These are phyloP conservation scores for Globisporangium recalcitrans DNA, from an alignment of 352 stramenopile genomes.

Conservation along the genomic window DNA sequence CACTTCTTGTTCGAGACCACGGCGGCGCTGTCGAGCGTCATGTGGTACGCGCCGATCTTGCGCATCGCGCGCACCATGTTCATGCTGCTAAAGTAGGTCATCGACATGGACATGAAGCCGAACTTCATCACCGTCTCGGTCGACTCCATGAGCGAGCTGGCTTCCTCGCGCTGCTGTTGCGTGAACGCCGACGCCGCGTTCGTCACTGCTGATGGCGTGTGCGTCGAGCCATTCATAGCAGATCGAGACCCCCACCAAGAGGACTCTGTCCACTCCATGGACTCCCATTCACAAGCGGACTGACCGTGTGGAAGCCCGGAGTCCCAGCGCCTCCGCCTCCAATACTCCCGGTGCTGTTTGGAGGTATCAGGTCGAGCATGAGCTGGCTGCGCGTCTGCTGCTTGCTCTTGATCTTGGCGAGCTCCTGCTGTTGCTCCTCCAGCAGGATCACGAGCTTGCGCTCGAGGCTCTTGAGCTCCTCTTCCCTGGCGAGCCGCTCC, in stretches of 20 bases:
- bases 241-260: background rate
- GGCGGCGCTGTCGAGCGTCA: conserved; percentile 81
- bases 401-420: conserved; percentile 67
- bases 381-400: conserved; percentile 46
- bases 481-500: conserved; percentile 87
- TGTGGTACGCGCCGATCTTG: conserved; percentile 89
- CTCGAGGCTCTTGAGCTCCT: conserved; percentile 91
- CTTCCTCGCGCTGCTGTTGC: conserved; percentile 86
- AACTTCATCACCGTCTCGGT: conserved; percentile 99
- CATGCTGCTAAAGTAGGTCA: conserved; percentile 96
- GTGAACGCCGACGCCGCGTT: conserved; percentile 38
- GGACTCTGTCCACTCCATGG: conserved; percentile 11
- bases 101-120: conserved; percentile 97
- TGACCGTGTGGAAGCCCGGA: background rate
- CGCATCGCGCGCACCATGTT: conserved; percentile 97
- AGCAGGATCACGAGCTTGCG: conserved; percentile 92
- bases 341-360: background rate
- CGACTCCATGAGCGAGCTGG: conserved; percentile 90
- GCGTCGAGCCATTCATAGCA: background rate
- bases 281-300: background rate
- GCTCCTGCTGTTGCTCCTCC: conserved; percentile 92
- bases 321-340: background rate
- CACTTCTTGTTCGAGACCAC: conserved; percentile 57
- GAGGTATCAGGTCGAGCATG: conserved; percentile 36
- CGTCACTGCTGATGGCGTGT: conserved; percentile 10